Evolutionary conservation across 1,139 yeast species (phyloP), one percentile per base, ranked within the genome.

Genomic region (Pichia sp.): DNA sequence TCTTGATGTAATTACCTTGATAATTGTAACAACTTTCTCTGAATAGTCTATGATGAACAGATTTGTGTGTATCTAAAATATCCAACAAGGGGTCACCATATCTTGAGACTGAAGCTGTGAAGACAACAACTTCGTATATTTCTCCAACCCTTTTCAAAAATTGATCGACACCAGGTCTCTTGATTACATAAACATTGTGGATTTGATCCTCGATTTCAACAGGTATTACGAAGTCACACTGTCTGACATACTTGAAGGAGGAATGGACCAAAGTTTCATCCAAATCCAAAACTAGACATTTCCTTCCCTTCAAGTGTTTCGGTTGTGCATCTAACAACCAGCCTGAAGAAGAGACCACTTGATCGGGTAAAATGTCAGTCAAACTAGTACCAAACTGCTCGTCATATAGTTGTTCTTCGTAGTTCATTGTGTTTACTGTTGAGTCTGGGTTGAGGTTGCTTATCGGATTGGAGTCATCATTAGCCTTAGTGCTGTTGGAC

Each of bases 241-340:
- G 87, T 56, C 95, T 80, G 56, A 93, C 78, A 68, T 85, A 89
- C 69, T 93, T 91, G 75, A 93, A 93, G 7, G 96, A 87, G 3
- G 96, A 88, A 68, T 93, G 99, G 25, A 93, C 99, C 57, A 93
- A 78, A 1, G 99, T 93, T 70, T 93, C 99, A 69, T 93, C 99
- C 59, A 93, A 75, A 69, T 93, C 99, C 53, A 93, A 75, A 19
- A 93, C 88, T 47, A 93, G 79, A 67, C 98, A 91, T 69, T 93
- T 93, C 55, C 87, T 83, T 53, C 80, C 79, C 43, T 67, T 61
- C 49, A 82, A 69, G 13, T 66, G 64, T 3, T 66, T 61, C 22
- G 73, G 65, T n/a, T 74, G 69, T 1, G 83, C 78, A 43, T 86
- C 82, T 58, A 93, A 73, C 43, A 93, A 77, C 72, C 79, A 80